Evolutionary conservation across 352 stramenopile species (phyloP).

Genomic region (Ophiocytium majus): DNA sequence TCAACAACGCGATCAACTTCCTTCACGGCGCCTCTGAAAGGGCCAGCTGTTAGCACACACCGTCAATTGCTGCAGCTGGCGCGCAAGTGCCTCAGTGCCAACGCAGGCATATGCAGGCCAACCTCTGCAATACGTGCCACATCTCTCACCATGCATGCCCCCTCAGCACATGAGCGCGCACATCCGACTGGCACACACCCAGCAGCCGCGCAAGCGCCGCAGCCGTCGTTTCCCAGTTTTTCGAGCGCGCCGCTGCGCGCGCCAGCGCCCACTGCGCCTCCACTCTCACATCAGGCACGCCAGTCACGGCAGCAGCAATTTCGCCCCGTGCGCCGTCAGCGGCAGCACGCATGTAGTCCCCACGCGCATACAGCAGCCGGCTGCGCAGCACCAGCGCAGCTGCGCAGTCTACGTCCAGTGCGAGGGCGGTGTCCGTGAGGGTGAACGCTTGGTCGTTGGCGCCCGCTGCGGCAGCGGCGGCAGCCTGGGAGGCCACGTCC

Average conservation of each 20-base stretch:
- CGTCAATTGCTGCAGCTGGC: too few species aligned
- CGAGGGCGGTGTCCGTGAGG: not conserved
- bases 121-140: too few species aligned
- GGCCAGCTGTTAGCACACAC: too few species aligned
- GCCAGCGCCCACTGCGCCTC: not conserved
- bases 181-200: not conserved
- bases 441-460: not conserved
- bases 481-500: not conserved
- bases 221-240: not conserved
- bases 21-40: too few species aligned
- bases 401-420: not conserved
- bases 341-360: not conserved
- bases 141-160: conserved; percentile 1
- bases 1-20: too few species aligned
- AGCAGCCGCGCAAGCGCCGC: not conserved
- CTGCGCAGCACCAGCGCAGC: conserved; percentile 11
- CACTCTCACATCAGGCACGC: not conserved
- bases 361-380: not conserved
- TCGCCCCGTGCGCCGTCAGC: too few species aligned
- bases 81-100: too few species aligned
- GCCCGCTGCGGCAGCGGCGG: not conserved
- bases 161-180: not conserved
- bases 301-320: not conserved
- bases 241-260: not conserved
- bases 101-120: too few species aligned